Percentiles rank a stretch among this genome's conserved stretches.
phyloP scores from a whole-genome alignment of 2,329 filamentous ascomycete genomes.

The Cladosporium cucumerinum region DNA sequence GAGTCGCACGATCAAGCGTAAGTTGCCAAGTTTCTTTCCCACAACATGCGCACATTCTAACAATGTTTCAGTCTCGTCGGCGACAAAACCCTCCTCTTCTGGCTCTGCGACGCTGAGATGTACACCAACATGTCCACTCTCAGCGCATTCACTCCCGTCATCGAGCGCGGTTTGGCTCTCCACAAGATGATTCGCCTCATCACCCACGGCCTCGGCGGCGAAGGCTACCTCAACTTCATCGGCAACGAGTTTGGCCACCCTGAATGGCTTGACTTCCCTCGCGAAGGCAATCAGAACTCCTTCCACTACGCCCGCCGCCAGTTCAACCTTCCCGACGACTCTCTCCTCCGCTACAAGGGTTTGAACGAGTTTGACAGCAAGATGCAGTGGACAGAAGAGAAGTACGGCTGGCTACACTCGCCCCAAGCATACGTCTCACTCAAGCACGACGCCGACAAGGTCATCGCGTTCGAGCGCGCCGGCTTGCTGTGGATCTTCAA shows the following conservation, averaged over 20 bases:
- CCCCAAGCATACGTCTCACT: constrained; percentile 87
- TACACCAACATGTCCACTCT: constrained; percentile 96
- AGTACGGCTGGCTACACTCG: constrained; percentile 85
- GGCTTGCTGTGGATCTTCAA: constrained; percentile 94
- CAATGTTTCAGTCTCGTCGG: constrained; percentile 72
- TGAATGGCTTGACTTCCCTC: constrained; percentile 97
- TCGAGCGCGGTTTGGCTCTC: constrained; percentile 84
- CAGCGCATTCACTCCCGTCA: constrained; percentile 77
- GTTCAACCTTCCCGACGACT: constrained; percentile 86
- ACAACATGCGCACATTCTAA: constrained; percentile 22
- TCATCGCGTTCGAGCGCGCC: constrained; percentile 90
- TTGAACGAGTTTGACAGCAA: constrained; percentile 89
- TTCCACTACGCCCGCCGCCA: constrained; percentile 63
- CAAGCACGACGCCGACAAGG: constrained; percentile 91
- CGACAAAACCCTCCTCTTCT: constrained; percentile 96
- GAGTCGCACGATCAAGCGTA: constrained; percentile 98
- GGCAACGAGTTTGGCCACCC: constrained; percentile 98
- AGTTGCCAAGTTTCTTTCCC: constrained; percentile 40
- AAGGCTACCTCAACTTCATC: constrained; percentile 98
- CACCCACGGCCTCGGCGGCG: constrained; percentile 86
- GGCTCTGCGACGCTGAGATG: constrained; percentile 93
- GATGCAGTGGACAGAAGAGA: constrained; percentile 85
- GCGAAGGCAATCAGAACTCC: constrained; percentile 60
- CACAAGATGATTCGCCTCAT: constrained; percentile 98
- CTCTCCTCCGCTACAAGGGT: constrained; percentile 80